Percentiles rank a stretch among this genome's conserved stretches.
phyloP scores from a whole-genome alignment of 305 asterid species.

The Andrographis paniculata region DNA sequence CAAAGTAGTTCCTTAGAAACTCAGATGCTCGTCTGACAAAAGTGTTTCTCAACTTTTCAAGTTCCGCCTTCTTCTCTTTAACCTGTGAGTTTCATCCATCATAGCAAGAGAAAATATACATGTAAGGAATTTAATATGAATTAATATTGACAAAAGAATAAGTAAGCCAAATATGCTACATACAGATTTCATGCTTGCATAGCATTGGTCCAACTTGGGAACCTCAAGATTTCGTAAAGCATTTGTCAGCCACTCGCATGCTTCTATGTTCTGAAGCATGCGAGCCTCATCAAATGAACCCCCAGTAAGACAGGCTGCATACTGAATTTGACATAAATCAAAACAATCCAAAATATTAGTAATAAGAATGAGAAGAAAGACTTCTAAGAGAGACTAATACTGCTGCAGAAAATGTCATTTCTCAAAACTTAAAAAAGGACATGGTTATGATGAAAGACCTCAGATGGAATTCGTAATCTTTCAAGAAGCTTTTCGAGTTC shows the following conservation, averaged over 20 bases:
- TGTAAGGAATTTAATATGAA: not conserved
- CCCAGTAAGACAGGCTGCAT: slow-evolving; percentile 67
- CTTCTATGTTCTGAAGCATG: slow-evolving; percentile 92
- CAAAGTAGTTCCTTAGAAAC: slow-evolving; percentile 81
- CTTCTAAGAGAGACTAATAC: not conserved
- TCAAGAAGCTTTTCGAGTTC: slow-evolving; percentile 97
- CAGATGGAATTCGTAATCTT: slow-evolving; percentile 75
- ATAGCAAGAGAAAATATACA: slow-evolving; percentile 9
- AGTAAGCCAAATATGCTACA: slow-evolving; percentile 26
- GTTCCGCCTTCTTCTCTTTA: slow-evolving; percentile 89
- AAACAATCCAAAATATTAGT: not conserved
- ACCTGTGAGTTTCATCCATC: slow-evolving; percentile 46
- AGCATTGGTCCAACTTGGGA: slow-evolving; percentile 72
- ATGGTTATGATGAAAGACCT: slow-evolving; percentile 38
- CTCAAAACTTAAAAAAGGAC: not conserved
- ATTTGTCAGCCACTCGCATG: slow-evolving; percentile 91
- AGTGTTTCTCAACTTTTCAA: slow-evolving; percentile 68
- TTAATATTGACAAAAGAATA: slow-evolving; percentile 14
- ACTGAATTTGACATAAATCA: slow-evolving; percentile 34
- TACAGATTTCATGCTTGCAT: slow-evolving; percentile 79
- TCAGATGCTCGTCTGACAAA: slow-evolving; percentile 96
- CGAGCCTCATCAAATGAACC: slow-evolving; percentile 94
- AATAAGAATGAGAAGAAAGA: not conserved
- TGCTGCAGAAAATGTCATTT: slow-evolving; percentile 15
- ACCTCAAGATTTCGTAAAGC: slow-evolving; percentile 67